Evolutionary conservation across 73 alveolate genomes (phyloP), one percentile per base, ranked within the genome.

Genomic region (Symbiodinium pilosum): DNA sequence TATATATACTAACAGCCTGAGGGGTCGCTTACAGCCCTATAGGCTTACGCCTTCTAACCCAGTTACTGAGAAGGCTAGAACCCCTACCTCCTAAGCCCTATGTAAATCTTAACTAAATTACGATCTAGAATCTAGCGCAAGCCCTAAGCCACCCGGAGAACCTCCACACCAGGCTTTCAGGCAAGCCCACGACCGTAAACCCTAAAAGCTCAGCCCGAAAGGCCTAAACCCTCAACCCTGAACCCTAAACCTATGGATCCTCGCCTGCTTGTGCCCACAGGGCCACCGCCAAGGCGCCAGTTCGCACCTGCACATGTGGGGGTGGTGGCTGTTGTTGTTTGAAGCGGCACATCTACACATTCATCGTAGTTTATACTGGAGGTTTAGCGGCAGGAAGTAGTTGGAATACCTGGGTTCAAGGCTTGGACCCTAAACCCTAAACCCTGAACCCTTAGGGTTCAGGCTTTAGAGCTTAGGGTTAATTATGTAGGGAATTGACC

Each of bases 201-300:
- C 75, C 38, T 56, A 56, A 56, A 56, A 11, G 36, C 38, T 2
- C 11, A 56, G 7, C 75, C 32, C n/a, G n/a, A n/a, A n/a, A n/a
- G n/a, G n/a, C n/a, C n/a, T 14, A 56, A 56, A 8, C 73, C 73
- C 73, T 56, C 9, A 56, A 56, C 73, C 73, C n/a, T 32, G 21
- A 8, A 56, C 73, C 73, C 32, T 16, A 56, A 56, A 20, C 14
- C 73, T 20, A 5, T 16, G 3, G n/a, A 56, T 6, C 3, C 73
- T 32, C 73, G 41, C 71, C 86, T 88, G 44, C 71, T 88, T 39
- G 69, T 39, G 71, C 95, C 95, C 6, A 88, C 95, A 16, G 34
- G 34, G 14, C 42, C 44, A 71, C 86, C 86, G 4, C 95, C 95
- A 34, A 88, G 44, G 16, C 95, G 95, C 95, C 95, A 88, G 42